These are phyloP conservation scores for Leptodontidium sp. DNA, from an alignment of 2,329 filamentous ascomycete genomes.

Conservation along the genomic window DNA sequence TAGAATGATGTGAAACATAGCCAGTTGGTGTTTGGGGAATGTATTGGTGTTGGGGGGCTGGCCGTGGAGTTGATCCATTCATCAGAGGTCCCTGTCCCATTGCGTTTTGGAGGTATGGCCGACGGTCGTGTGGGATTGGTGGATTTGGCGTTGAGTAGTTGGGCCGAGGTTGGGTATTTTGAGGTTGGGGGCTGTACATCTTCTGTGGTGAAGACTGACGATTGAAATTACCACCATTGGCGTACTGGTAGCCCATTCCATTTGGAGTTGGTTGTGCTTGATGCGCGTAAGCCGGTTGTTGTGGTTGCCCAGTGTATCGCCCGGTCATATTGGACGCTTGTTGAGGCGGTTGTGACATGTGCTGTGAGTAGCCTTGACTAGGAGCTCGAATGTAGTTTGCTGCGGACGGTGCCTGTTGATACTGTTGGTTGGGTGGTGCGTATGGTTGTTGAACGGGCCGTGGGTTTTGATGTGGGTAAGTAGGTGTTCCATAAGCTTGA, in stretches of 20 bases:
- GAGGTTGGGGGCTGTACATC: slow-evolving; percentile 41
- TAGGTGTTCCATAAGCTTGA: slow-evolving; percentile 40
- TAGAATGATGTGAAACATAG: slow-evolving; percentile 19
- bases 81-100: slow-evolving; percentile 36
- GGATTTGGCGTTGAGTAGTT: slow-evolving; percentile 41
- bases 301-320: slow-evolving; percentile 39
- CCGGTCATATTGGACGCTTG: slow-evolving; percentile 37
- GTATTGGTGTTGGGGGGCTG: slow-evolving; percentile 36
- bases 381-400: slow-evolving; percentile 38
- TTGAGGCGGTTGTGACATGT: slow-evolving; percentile 35
- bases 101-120: slow-evolving; percentile 37
- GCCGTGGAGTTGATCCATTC: slow-evolving; percentile 39
- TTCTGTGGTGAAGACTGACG: slow-evolving; percentile 46
- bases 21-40: slow-evolving; percentile 30
- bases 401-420: slow-evolving; percentile 37
- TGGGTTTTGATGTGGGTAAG: slow-evolving; percentile 44
- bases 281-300: slow-evolving; percentile 38
- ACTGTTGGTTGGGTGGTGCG: slow-evolving; percentile 37
- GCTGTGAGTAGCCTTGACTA: slow-evolving; percentile 38
- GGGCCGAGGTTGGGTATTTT: slow-evolving; percentile 33
- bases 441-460: slow-evolving; percentile 44
- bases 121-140: slow-evolving; percentile 35
- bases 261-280: slow-evolving; percentile 42
- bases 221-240: slow-evolving; percentile 36
- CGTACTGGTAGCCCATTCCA: slow-evolving; percentile 42